These are phyloP conservation scores for Metarhizium guizhouense DNA, from an alignment of 2,329 filamentous ascomycete genomes.

Conservation along the genomic window DNA sequence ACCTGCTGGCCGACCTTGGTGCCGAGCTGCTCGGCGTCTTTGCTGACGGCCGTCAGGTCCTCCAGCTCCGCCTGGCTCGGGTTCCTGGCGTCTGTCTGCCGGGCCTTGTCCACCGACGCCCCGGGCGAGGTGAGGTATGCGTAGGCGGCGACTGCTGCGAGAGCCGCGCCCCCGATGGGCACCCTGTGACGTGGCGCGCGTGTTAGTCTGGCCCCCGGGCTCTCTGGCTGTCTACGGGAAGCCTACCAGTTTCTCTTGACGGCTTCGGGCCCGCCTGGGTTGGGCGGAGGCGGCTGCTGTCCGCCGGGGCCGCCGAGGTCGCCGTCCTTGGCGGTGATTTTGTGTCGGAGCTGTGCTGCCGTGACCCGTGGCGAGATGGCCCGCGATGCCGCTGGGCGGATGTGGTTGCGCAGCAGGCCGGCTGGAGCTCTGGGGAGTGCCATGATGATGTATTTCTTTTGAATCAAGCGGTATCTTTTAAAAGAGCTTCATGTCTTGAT, in stretches of 20 bases:
- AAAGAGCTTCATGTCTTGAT: too few relatives aligned
- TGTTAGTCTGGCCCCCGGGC: too few relatives aligned
- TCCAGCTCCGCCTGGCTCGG: conserved; percentile 4
- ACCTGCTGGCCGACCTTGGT: conserved; percentile 6
- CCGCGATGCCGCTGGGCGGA: conserved; percentile 4
- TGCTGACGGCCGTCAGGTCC: conserved; percentile 4
- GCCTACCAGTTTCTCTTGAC: conserved; percentile 23
- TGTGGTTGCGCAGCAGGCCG: conserved; percentile 8
- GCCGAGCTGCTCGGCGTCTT: conserved; percentile 5
- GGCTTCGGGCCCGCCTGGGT: conserved; percentile 19
- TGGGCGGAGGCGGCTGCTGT: conserved; percentile 18
- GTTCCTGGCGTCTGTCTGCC: not conserved
- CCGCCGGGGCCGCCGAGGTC: conserved; percentile 24
- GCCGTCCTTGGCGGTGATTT: conserved; percentile 11
- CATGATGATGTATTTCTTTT: conserved; percentile 1
- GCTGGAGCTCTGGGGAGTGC: conserved; percentile 8
- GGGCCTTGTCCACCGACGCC: conserved; percentile 6
- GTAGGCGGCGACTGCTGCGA: conserved; percentile 16
- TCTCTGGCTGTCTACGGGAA: too few relatives aligned
- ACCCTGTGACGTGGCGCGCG: conserved; percentile 11
- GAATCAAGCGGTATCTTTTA: too few relatives aligned
- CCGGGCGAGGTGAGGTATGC: conserved; percentile 16
- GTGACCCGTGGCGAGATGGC: not conserved
- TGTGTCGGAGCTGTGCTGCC: conserved; percentile 1
- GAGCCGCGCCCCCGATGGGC: conserved; percentile 18